Conservation (phyloP, 345 rosid species). For the Salix suchowensis region DNA sequence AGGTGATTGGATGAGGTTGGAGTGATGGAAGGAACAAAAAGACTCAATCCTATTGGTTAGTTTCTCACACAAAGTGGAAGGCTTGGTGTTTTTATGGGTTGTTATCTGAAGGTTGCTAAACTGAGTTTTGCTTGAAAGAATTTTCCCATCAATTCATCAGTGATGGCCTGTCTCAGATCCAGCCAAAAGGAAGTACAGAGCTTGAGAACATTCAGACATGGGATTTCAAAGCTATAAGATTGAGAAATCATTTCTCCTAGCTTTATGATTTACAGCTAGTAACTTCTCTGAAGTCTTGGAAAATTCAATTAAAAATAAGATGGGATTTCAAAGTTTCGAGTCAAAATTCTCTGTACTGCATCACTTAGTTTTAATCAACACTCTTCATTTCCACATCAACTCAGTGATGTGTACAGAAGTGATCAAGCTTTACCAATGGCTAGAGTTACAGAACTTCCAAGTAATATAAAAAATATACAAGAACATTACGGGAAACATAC, state of each 20-base stretch:
- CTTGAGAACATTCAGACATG: background rate
- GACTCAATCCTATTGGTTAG: background rate
- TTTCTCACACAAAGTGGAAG: background rate
- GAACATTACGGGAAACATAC: background rate
- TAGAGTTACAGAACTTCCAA: constrained; percentile 22
- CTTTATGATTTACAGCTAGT: background rate
- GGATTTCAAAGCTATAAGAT: background rate
- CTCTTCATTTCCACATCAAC: background rate
- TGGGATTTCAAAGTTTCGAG: background rate
- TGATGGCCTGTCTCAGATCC: no score
- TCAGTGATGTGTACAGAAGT: background rate
- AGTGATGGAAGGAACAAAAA: background rate
- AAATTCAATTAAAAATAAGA: background rate
- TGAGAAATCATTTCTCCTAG: background rate
- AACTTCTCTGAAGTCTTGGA: background rate
- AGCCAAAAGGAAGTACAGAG: no score
- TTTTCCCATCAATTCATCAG: no score
- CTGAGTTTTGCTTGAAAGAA: no score
- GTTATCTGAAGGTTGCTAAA: background rate
- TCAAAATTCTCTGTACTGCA: background rate
- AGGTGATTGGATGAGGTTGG: background rate
- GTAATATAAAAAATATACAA: constrained; percentile 8
- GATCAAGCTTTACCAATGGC: background rate
- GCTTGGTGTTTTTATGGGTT: background rate
- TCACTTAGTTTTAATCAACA: background rate